These are phyloP conservation scores for Phlebiopsis flavidoalba DNA, from an alignment of 768 basidiomycete genomes.

Conservation along the genomic window DNA sequence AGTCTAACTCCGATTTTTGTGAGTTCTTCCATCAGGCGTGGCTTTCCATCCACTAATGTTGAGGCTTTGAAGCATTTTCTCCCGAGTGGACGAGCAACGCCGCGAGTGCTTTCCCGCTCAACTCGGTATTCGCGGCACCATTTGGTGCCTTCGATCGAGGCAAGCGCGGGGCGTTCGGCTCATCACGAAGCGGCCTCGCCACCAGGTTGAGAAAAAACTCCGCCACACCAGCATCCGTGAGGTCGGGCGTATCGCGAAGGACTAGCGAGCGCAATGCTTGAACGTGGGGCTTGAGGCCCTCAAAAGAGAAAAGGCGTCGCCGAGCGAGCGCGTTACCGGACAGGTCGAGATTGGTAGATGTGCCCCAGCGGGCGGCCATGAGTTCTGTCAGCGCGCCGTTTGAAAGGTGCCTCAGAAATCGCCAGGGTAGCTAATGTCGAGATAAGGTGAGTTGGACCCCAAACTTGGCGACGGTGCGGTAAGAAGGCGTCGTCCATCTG, in stretches of 20 bases:
- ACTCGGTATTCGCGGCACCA: conserved; percentile 54
- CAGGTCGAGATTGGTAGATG: conserved; percentile 62
- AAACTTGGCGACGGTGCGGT: conserved; percentile 41
- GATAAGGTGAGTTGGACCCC: conserved; percentile 38
- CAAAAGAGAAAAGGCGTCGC: conserved; percentile 46
- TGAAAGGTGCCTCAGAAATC: conserved; percentile 39
- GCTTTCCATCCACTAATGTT: conserved; percentile 78
- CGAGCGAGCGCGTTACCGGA: conserved; percentile 62
- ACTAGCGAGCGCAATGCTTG: conserved; percentile 44
- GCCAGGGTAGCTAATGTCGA: conserved; percentile 68
- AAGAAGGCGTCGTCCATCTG: conserved; percentile 64
- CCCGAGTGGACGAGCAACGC: conserved; percentile 71
- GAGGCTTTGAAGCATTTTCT: conserved; percentile 45
- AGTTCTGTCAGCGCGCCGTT: conserved; percentile 54
- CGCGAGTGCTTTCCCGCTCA: conserved; percentile 48
- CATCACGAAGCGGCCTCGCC: conserved; percentile 4
- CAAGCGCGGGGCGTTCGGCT: conserved; percentile 42
- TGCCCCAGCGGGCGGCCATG: conserved; percentile 47
- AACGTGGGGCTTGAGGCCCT: conserved; percentile 52
- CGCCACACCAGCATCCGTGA: conserved; percentile 69
- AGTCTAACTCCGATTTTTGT: conserved; percentile 27
- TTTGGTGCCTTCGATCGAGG: conserved; percentile 41
- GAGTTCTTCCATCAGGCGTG: conserved; percentile 44
- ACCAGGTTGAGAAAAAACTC: conserved; percentile 61
- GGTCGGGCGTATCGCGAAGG: conserved; percentile 49